Percentiles rank a stretch among this genome's conserved stretches.
Evolutionary conservation across 2,329 filamentous ascomycete genomes (phyloP).

Genomic region (Rhynchosporium secalis): DNA sequence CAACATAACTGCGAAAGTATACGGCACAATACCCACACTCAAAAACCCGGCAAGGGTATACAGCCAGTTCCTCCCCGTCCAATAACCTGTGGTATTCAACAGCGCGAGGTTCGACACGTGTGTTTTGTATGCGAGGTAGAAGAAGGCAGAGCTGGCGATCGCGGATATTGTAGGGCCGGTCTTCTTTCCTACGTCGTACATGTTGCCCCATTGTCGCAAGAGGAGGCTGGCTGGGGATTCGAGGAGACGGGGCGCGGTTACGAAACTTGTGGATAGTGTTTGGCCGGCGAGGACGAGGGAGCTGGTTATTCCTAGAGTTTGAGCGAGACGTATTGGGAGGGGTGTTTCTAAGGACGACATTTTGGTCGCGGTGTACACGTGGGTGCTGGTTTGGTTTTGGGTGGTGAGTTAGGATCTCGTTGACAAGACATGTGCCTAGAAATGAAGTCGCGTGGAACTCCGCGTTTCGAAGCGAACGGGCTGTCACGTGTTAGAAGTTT

Average conservation of each 20-base stretch:
- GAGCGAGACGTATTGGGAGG: conserved; percentile 46
- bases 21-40: conserved; percentile 51
- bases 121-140: conserved; percentile 47
- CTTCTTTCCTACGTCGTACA: conserved; percentile 44
- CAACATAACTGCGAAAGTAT: conserved; percentile 48
- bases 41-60: conserved; percentile 50
- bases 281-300: conserved; percentile 48
- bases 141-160: conserved; percentile 45
- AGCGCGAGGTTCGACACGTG: neutral
- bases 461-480: conserved; percentile 4
- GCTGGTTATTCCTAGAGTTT: conserved; percentile 52
- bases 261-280: conserved; percentile 45
- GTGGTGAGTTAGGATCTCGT: neutral
- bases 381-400: neutral
- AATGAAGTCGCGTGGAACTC: neutral
- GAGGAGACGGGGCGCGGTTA: conserved; percentile 53
- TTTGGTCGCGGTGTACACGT: neutral
- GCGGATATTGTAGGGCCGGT: conserved; percentile 44
- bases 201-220: conserved; percentile 54
- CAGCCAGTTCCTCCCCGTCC: neutral
- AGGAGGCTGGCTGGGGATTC: conserved; percentile 56
- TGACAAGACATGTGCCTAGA: neutral
- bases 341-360: conserved; percentile 10
- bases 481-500: conserved; percentile 9
- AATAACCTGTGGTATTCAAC: neutral